These are phyloP conservation scores for Hymenoscyphus linearis DNA, from an alignment of 2,329 filamentous ascomycete species.

Conservation along the genomic window DNA sequence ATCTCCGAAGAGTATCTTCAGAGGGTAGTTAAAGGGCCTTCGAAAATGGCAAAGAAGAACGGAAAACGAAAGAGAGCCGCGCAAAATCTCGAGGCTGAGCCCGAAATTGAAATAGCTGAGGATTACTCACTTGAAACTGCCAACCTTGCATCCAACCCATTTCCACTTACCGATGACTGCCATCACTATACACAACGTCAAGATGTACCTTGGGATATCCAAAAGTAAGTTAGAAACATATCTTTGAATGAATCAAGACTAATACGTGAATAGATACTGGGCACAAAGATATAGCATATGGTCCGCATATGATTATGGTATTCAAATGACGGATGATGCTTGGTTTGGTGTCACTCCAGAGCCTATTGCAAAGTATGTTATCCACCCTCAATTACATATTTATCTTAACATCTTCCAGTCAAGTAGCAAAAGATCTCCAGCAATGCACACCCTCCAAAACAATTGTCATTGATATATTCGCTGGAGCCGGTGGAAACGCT, in stretches of 20 bases:
- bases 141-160: neutral
- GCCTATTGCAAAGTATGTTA: constrained; percentile 70
- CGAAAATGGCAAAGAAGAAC: neutral
- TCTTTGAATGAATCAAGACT: neutral
- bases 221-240: constrained; percentile 56
- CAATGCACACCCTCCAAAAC: constrained; percentile 32
- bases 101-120: neutral
- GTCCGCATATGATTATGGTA: constrained; percentile 76
- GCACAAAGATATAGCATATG: constrained; percentile 84
- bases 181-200: constrained; percentile 67
- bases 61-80: constrained; percentile 6
- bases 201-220: constrained; percentile 76
- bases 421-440: constrained; percentile 69
- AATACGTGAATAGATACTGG: constrained; percentile 64
- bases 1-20: neutral
- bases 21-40: neutral
- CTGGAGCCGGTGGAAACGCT: constrained; percentile 85
- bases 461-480: constrained; percentile 77
- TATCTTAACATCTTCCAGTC: constrained; percentile 39
- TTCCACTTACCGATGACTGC: constrained; percentile 54
- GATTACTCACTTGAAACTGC: neutral
- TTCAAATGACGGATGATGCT: constrained; percentile 86
- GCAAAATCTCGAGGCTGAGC: neutral
- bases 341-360: constrained; percentile 98
- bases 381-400: neutral